Percentiles rank a stretch among this genome's conserved stretches.
phyloP scores from a whole-genome alignment of 768 basidiomycete genomes.

The Dendrothele bispora region DNA sequence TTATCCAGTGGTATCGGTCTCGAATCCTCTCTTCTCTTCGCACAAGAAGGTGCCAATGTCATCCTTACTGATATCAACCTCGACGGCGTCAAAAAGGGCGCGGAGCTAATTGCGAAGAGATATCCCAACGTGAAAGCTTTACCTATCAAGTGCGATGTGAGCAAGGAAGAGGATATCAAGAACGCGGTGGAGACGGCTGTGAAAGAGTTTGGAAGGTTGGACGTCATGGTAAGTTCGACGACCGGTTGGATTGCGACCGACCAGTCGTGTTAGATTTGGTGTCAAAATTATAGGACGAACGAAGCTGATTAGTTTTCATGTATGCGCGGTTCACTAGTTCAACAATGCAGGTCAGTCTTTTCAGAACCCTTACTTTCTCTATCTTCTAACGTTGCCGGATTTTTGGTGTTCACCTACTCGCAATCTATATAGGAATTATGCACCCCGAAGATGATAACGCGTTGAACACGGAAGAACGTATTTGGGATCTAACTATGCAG shows the following conservation, averaged over 20 bases:
- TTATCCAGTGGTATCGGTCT: constrained; percentile 86
- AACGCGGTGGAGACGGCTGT: constrained; percentile 78
- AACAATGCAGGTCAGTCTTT: constrained; percentile 76
- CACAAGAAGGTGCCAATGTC: constrained; percentile 90
- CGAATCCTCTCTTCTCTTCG: constrained; percentile 94
- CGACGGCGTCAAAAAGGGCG: constrained; percentile 67
- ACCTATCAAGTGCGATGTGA: constrained; percentile 81
- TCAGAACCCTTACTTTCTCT: not conserved
- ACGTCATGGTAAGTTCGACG: constrained; percentile 74
- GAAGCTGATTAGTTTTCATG: too few relatives aligned
- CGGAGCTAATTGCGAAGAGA: constrained; percentile 58
- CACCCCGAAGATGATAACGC: constrained; percentile 94
- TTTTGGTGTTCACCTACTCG: not conserved
- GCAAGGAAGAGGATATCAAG: constrained; percentile 86
- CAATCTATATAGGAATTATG: constrained; percentile 78
- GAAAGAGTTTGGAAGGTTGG: constrained; percentile 86
- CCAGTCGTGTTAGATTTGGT: too few relatives aligned
- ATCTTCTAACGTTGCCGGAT: not conserved
- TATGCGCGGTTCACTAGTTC: constrained; percentile 60
- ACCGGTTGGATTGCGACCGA: not conserved
- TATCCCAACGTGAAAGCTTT: constrained; percentile 71
- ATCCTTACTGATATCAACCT: constrained; percentile 87
- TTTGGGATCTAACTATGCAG: constrained; percentile 93
- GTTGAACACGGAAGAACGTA: constrained; percentile 91
- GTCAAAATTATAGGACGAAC: too few relatives aligned